Evolutionary conservation across 371 early-diverging fungal species (phyloP), one percentile per base, ranked within the genome.

Genomic region (Mucor lusitanicus): DNA sequence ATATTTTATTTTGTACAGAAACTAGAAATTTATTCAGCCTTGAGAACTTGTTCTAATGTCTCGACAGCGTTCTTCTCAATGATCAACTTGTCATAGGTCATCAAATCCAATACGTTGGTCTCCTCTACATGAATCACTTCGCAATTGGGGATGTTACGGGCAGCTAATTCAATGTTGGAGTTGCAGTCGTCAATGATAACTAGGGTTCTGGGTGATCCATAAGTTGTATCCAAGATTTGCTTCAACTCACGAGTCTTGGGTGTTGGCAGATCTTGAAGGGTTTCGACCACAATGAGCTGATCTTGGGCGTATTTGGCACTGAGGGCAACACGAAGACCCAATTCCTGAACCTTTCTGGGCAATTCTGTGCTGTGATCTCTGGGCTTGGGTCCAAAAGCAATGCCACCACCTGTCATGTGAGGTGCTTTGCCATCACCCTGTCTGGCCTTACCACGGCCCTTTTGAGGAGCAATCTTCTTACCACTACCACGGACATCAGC

Each of bases 391-490:
- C 96, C 97, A 74, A 94, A 95, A 0, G 89, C 95, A 67, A 87
- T 82, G 68, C 93, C 96, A 82, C 98, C 98, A 78, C 97, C 97
- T 44, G 89, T 85, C 71, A 88, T 90, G 67, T 96, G 96, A 40
- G 97, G 95, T 25, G 96, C 94, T 33, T 96, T 85, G 37, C 87
- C 68, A 13, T 94, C 90, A 44, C 97, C 96, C 21, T 93, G 90
- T 71, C 98, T 87, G 15, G 98, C 97, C 70, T 83, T 87, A 78
- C 98, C 98, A 46, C 95, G 85, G 6, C 97, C 97, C 81, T 98
- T 98, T 79, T 98, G 98, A 27, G 92, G 92, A 35, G 89, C 86
- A 11, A 78, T 78, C 79, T 94, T 98, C 66, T 86, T 80, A 46
- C 92, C 87, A 6, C 92, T 86, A 25, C 97, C 97, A 28, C 92